Conservation (phyloP, 306 rosid genomes). For the Quercus agrifolia region DNA sequence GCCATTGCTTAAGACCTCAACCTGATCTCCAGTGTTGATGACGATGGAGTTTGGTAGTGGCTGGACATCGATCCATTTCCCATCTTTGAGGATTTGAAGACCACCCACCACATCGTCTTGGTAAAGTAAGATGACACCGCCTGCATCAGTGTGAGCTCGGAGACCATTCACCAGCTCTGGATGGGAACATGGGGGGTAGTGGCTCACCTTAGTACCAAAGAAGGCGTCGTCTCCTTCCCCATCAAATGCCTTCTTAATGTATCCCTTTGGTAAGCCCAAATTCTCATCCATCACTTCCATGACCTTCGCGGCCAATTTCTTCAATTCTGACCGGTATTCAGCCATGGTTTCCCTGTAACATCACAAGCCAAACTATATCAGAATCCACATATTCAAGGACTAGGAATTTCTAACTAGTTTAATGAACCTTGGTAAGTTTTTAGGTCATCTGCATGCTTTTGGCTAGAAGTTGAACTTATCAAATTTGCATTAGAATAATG, state of each 20-base stretch:
- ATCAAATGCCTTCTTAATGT: slow-evolving; percentile 70
- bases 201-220: slow-evolving; percentile 98
- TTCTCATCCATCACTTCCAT: slow-evolving; percentile 96
- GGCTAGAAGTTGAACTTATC: too few relatives aligned
- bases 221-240: slow-evolving; percentile 65
- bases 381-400: not conserved
- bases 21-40: slow-evolving; percentile 96
- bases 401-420: not conserved
- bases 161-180: slow-evolving; percentile 86
- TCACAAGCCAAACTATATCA: slow-evolving; percentile 6
- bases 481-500: too few relatives aligned
- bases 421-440: not conserved
- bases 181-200: slow-evolving; percentile 89
- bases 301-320: slow-evolving; percentile 59
- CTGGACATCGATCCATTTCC: slow-evolving; percentile 84
- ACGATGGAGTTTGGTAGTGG: slow-evolving; percentile 80
- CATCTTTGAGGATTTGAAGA: slow-evolving; percentile 93
- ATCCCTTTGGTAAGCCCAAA: slow-evolving; percentile 64
- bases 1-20: slow-evolving; percentile 94
- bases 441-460: too few relatives aligned
- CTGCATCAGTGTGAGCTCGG: slow-evolving; percentile 95
- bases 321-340: slow-evolving; percentile 66
- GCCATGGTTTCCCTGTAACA: slow-evolving; percentile 75
- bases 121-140: slow-evolving; percentile 86
- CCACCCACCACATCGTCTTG: slow-evolving; percentile 93